These are phyloP conservation scores for Rhodofomes roseus DNA, from an alignment of 1,284 basidiomycete species.

Conservation along the genomic window DNA sequence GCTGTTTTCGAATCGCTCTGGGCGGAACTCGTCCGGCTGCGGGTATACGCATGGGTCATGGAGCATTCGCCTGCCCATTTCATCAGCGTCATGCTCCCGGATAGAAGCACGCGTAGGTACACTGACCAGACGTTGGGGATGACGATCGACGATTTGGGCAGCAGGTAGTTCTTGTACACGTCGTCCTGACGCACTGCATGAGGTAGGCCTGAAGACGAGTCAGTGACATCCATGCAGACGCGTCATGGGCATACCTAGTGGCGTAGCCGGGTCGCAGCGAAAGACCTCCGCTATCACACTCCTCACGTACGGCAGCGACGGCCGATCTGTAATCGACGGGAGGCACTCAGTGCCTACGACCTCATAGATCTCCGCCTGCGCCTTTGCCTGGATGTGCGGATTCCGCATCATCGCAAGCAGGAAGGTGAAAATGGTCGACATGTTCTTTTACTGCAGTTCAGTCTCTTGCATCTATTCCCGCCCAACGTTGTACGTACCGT, in stretches of 20 bases:
- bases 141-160: slow-evolving; percentile 26
- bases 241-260: slow-evolving; percentile 14
- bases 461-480: background rate
- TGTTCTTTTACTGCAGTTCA: slow-evolving; percentile 15
- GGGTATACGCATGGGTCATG: slow-evolving; percentile 26
- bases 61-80: slow-evolving; percentile 22
- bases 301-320: slow-evolving; percentile 26
- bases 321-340: slow-evolving; percentile 27
- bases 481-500: slow-evolving; percentile 16
- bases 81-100: background rate
- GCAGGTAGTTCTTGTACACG: slow-evolving; percentile 23
- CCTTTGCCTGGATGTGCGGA: slow-evolving; percentile 28
- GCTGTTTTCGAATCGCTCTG: slow-evolving; percentile 22
- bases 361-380: slow-evolving; percentile 29
- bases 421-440: slow-evolving; percentile 24
- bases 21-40: slow-evolving; percentile 26
- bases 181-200: slow-evolving; percentile 27
- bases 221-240: background rate
- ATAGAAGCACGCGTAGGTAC: background rate
- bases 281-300: slow-evolving; percentile 28
- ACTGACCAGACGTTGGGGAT: slow-evolving; percentile 24
- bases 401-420: slow-evolving; percentile 29
- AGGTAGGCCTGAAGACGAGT: slow-evolving; percentile 14
- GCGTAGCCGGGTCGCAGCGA: slow-evolving; percentile 26
- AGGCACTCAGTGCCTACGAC: slow-evolving; percentile 26